phyloP scores from a whole-genome alignment of 352 stramenopile species.

The Phytopythium montanum region DNA sequence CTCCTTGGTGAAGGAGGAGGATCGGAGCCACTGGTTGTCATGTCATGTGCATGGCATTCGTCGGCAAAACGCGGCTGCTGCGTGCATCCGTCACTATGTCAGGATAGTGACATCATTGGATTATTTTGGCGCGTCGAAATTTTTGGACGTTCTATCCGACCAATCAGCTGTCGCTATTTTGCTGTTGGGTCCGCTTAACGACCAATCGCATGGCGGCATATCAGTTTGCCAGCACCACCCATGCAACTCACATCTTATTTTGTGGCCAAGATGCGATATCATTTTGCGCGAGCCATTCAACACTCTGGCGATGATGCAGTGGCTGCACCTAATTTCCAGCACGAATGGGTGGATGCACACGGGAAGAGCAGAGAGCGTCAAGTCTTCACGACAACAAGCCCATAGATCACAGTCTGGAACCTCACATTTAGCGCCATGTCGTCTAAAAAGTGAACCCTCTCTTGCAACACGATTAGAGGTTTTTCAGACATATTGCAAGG shows the following conservation, averaged over 20 bases:
- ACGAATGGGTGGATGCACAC: neutral
- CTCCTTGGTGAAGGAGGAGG: too few species aligned
- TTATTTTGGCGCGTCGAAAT: neutral
- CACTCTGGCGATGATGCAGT: too few species aligned
- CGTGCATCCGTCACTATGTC: too few species aligned
- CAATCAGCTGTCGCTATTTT: neutral
- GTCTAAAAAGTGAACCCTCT: neutral
- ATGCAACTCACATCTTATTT: neutral
- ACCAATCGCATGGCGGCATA: neutral
- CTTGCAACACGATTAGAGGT: neutral
- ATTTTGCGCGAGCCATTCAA: neutral
- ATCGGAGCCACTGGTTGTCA: too few species aligned
- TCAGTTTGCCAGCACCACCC: neutral
- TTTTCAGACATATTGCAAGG: neutral
- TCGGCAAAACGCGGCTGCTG: too few species aligned
- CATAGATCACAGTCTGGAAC: neutral
- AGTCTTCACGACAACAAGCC: too few species aligned
- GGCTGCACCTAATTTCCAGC: neutral
- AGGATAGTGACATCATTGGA: neutral
- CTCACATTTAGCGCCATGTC: neutral
- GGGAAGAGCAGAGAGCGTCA: neutral
- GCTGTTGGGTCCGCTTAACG: neutral
- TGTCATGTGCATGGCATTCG: too few species aligned
- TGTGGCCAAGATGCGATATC: neutral
- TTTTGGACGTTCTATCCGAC: neutral